Evolutionary conservation across 2,329 filamentous ascomycete species (phyloP).

Genomic region (Tolypocladium sp.): DNA sequence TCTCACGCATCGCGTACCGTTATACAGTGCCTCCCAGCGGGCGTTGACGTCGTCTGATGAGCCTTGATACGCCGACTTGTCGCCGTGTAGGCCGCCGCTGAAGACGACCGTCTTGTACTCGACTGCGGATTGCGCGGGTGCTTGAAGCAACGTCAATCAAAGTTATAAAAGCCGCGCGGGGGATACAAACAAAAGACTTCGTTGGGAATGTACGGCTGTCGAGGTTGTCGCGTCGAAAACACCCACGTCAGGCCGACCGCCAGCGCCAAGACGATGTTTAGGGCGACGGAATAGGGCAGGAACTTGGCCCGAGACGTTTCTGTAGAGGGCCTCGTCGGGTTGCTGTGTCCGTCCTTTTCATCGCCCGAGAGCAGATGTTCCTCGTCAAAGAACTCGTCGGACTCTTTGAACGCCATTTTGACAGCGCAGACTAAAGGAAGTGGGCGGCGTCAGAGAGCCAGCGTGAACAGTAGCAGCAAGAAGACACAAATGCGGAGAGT

Average conservation of each 20-base stretch:
- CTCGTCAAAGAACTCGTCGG: neutral
- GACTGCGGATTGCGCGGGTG: constrained; percentile 35
- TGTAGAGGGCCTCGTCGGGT: neutral
- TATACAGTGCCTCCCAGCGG: constrained; percentile 43
- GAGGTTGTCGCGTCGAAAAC: neutral
- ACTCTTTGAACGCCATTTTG: neutral
- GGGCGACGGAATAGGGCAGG: neutral
- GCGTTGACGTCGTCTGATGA: constrained; percentile 44
- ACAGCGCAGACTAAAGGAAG: neutral
- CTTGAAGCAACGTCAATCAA: constrained; percentile 15
- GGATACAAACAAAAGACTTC: neutral
- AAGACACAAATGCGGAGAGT: neutral
- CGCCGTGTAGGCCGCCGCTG: constrained; percentile 31
- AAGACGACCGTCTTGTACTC: constrained; percentile 40
- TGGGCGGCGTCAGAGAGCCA: neutral
- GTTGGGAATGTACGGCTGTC: neutral
- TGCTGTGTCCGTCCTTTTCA: neutral
- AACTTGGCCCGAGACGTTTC: neutral
- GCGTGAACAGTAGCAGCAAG: neutral
- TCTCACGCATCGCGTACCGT: constrained; percentile 1
- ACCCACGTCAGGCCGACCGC: neutral
- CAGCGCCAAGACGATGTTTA: neutral
- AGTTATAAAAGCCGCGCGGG: neutral
- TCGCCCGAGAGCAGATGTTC: neutral
- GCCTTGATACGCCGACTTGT: constrained; percentile 42